Conservation (phyloP, 768 basidiomycete genomes). For the Clathrus columnatus region DNA sequence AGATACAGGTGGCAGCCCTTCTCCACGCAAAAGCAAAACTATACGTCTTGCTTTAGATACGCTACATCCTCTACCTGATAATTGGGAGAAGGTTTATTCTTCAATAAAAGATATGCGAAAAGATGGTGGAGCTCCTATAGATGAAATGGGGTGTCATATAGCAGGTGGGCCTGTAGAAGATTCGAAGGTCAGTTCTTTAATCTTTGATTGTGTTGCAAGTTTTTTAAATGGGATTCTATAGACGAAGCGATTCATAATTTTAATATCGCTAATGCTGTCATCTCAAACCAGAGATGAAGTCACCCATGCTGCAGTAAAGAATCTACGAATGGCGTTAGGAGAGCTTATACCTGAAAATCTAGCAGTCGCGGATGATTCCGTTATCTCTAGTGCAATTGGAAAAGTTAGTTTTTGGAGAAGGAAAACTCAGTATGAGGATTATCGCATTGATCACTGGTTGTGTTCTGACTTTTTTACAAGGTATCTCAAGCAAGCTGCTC, state of each 20-base stretch:
- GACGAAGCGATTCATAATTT: constrained; percentile 75
- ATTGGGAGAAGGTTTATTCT: constrained; percentile 64
- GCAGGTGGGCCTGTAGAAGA: constrained; percentile 56
- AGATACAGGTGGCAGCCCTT: not conserved
- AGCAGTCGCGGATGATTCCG: constrained; percentile 47
- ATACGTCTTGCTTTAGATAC: constrained; percentile 44
- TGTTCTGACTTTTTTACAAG: constrained; percentile 36
- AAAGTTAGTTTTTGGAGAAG: constrained; percentile 92
- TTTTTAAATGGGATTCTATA: too few relatives aligned
- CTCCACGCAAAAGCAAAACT: constrained; percentile 45
- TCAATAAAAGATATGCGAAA: constrained; percentile 71
- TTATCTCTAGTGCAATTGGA: constrained; percentile 64
- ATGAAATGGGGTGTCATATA: constrained; percentile 82
- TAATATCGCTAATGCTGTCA: constrained; percentile 91
- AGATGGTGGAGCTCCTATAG: constrained; percentile 72
- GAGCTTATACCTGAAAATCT: constrained; percentile 70
- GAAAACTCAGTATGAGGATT: constrained; percentile 63
- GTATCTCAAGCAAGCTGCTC: constrained; percentile 68
- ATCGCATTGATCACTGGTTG: not conserved
- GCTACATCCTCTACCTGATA: constrained; percentile 58
- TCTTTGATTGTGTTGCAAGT: not conserved
- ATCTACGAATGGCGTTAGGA: constrained; percentile 64
- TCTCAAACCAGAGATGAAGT: constrained; percentile 94
- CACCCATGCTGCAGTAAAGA: constrained; percentile 70
- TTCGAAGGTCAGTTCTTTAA: constrained; percentile 46